phyloP scores from a whole-genome alignment of 306 rosid genomes.

The Lagenaria siceraria region DNA sequence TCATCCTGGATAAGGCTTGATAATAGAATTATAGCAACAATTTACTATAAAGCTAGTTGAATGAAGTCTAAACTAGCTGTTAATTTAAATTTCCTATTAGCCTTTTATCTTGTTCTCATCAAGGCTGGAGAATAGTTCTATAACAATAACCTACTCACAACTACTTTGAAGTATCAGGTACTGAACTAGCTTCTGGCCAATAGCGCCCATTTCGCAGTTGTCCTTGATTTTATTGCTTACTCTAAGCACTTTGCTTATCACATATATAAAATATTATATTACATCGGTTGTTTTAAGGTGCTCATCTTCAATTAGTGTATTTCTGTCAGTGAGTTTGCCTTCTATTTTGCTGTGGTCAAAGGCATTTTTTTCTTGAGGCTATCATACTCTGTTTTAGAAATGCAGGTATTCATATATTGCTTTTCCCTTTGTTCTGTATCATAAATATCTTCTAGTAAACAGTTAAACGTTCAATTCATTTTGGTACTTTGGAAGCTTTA shows the following conservation, averaged over 20 bases:
- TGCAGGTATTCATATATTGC: not conserved
- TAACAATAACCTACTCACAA: not conserved
- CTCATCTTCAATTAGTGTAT: not conserved
- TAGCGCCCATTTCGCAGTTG: not conserved
- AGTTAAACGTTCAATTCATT: not conserved
- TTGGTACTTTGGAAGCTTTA: not conserved
- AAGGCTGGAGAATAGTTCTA: not conserved
- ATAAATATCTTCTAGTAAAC: not conserved
- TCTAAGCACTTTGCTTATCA: not conserved
- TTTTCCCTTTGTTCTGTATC: not conserved
- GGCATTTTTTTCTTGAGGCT: not conserved
- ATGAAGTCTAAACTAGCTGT: not conserved
- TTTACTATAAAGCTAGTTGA: not conserved
- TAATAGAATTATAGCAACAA: not conserved
- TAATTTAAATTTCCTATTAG: not conserved
- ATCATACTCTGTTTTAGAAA: not conserved
- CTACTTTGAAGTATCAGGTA: not conserved
- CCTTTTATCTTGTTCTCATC: not conserved
- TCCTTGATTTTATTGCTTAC: not conserved
- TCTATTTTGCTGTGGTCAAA: not conserved
- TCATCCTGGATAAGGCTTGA: not conserved
- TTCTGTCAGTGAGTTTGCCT: not conserved
- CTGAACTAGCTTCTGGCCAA: not conserved
- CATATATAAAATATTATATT: not conserved
- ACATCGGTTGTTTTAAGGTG: not conserved